phyloP scores from a whole-genome alignment of 2,329 filamentous ascomycete genomes.

The Tolypocladium cylindrosporum region DNA sequence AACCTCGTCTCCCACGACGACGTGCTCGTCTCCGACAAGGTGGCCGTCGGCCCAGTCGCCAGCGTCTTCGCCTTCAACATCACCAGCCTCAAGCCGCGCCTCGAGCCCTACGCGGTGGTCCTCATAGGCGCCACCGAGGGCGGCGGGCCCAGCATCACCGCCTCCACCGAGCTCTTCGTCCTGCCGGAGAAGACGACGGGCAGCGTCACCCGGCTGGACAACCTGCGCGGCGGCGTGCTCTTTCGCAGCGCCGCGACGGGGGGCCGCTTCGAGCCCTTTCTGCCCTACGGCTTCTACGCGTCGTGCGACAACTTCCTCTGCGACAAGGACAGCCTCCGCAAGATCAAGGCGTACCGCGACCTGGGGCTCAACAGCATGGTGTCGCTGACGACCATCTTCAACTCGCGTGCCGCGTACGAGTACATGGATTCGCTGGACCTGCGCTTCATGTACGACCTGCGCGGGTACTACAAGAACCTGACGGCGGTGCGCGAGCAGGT shows the following conservation, averaged over 20 bases:
- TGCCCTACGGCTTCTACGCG: constrained; percentile 35
- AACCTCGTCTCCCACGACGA: constrained; percentile 17
- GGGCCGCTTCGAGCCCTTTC: constrained; percentile 25
- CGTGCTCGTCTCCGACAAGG: constrained; percentile 21
- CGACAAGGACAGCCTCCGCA: constrained; percentile 22
- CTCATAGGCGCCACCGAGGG: constrained; percentile 22
- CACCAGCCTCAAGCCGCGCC: constrained; percentile 20
- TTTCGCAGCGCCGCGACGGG: constrained; percentile 25
- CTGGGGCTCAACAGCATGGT: constrained; percentile 35
- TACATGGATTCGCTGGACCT: constrained; percentile 29
- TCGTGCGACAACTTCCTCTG: constrained; percentile 32
- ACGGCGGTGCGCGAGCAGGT: constrained; percentile 28
- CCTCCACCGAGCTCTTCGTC: constrained; percentile 26
- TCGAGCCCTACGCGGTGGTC: constrained; percentile 27
- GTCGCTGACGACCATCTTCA: constrained; percentile 27
- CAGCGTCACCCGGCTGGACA: constrained; percentile 35
- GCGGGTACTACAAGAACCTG: constrained; percentile 33
- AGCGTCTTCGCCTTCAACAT: constrained; percentile 28
- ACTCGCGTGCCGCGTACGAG: constrained; percentile 24
- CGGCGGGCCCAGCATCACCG: constrained; percentile 23
- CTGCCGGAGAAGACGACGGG: constrained; percentile 32
- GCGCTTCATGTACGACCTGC: constrained; percentile 34
- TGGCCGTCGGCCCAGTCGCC: constrained; percentile 23
- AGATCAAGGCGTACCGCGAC: constrained; percentile 22
- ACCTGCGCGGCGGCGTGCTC: constrained; percentile 31